A percentile compares a stretch with the other conserved stretches of the same genome.
Evolutionary conservation across 768 basidiomycete genomes (phyloP).

Genomic region (Candolleomyces aberdarensis): DNA sequence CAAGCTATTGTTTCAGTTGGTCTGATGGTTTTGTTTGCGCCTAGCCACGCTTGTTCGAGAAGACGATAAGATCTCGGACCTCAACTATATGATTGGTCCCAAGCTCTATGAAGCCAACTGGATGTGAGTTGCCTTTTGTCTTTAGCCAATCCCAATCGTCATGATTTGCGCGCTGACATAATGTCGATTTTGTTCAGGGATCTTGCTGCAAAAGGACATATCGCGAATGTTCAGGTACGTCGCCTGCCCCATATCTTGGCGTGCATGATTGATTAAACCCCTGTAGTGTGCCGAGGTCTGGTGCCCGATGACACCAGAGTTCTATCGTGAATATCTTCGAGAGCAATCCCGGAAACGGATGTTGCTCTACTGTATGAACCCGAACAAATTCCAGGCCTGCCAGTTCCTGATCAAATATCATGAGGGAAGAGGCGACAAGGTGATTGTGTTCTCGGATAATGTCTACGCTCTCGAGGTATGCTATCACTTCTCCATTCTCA

Average conservation of each 20-base stretch:
- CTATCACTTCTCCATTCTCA: not conserved
- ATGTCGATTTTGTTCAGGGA: conserved; percentile 47
- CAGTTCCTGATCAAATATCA: conserved; percentile 99
- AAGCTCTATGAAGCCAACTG: conserved; percentile 99
- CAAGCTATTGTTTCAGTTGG: conserved; percentile 3
- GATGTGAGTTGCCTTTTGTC: conserved; percentile 56
- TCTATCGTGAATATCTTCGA: conserved; percentile 94
- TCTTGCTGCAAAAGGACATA: conserved; percentile 97
- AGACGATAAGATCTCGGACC: conserved; percentile 97
- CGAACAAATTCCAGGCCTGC: conserved; percentile 98
- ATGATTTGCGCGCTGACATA: conserved; percentile 12
- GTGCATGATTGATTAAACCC: conserved; percentile 8
- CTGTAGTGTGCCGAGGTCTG: conserved; percentile 96
- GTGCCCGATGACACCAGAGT: conserved; percentile 99
- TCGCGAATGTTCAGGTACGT: conserved; percentile 97
- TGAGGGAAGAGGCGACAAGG: conserved; percentile 96
- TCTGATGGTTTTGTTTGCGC: not conserved
- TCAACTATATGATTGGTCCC: conserved; percentile 99
- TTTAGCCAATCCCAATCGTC: not conserved
- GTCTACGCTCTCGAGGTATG: conserved; percentile 92
- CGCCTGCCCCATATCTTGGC: not conserved
- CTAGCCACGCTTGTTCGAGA: conserved; percentile 96
- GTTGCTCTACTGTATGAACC: conserved; percentile 99
- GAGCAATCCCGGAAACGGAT: conserved; percentile 92
- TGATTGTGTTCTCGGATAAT: conserved; percentile 99